Evolutionary conservation across 495 filamentous ascomycete genomes (phyloP), one percentile per base, ranked within the genome.

Genomic region (Xylaria palmicola): DNA sequence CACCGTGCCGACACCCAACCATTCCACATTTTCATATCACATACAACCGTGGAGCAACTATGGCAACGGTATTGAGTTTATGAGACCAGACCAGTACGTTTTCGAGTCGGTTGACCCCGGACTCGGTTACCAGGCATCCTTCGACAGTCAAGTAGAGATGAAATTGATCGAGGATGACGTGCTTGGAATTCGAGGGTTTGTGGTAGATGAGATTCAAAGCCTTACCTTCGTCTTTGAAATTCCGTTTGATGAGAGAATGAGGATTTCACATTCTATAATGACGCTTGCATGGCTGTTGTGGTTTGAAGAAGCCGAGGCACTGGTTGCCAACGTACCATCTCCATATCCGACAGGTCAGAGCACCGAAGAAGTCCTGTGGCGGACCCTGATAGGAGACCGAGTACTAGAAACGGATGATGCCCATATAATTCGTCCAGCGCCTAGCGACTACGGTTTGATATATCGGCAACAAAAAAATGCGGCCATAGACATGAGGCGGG

Each of bases 201-300:
- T 59, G 6, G 27, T 50, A 29, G 48, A 64, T 9, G 61, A 66
- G 5, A 60, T 79, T 30, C 59, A 63, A 30, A 60, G 74, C 48
- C 68, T 74, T 34, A 72, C 62, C 24, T 56, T 62, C n/a, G 43
- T 81, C 3, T 77, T 81, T 59, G 71, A 77, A 30, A 41, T 78
- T 30, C 79, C 79, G 6, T 67, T 78, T 48, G 57, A 60, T 45
- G 47, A 51, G 24, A 53, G 0, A 4, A 60, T 60, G 57, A 51
- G 29, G 13, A 52, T 60, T 53, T 50, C 57, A 22, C 59, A 52
- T 29, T 45, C 49, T 13, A 22, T n/a, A n/a, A 61, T 61, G 39
- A 53, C 39, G 3, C 37, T 45, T 13, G 15, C 59, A 15, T 12
- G 19, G 36, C 47, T 51, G 4, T 34, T 39, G 24, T 61, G 49